Evolutionary conservation across 129 eudicot species (phyloP).

Genomic region (Ambrosia artemisiifolia): DNA sequence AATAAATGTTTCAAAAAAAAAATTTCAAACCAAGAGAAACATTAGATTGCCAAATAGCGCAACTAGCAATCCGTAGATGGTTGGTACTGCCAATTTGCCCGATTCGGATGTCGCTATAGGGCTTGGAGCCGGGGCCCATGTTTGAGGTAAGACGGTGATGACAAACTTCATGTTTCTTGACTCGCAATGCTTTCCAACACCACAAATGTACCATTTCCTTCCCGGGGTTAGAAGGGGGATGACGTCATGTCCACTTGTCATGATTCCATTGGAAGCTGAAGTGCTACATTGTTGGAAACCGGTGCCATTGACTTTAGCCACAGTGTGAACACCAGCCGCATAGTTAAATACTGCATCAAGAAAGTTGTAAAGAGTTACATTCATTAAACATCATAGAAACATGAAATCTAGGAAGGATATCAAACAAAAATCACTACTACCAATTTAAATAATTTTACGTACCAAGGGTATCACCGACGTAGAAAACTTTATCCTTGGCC

Average conservation of each 20-base stretch:
- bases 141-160: constrained; percentile 35
- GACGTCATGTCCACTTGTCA: constrained; percentile 45
- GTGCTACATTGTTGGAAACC: constrained; percentile 38
- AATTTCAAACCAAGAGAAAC: constrained; percentile 18
- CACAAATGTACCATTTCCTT: constrained; percentile 57
- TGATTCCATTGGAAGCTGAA: constrained; percentile 14
- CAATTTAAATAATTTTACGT: background rate
- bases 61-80: constrained; percentile 7
- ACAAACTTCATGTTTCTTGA: constrained; percentile 33
- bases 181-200: constrained; percentile 38
- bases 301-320: constrained; percentile 37
- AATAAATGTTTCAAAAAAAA: background rate
- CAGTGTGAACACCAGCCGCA: constrained; percentile 26
- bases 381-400: background rate
- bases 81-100: background rate
- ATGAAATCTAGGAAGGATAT: background rate
- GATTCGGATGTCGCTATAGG: constrained; percentile 19
- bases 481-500: constrained; percentile 35
- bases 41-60: background rate
- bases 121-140: constrained; percentile 21
- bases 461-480: constrained; percentile 38
- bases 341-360: constrained; percentile 37
- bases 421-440: background rate
- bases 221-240: constrained; percentile 45
- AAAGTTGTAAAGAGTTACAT: background rate